Evolutionary conservation across 441 rosid species (phyloP).

Genomic region (Eutrema salsugineum): DNA sequence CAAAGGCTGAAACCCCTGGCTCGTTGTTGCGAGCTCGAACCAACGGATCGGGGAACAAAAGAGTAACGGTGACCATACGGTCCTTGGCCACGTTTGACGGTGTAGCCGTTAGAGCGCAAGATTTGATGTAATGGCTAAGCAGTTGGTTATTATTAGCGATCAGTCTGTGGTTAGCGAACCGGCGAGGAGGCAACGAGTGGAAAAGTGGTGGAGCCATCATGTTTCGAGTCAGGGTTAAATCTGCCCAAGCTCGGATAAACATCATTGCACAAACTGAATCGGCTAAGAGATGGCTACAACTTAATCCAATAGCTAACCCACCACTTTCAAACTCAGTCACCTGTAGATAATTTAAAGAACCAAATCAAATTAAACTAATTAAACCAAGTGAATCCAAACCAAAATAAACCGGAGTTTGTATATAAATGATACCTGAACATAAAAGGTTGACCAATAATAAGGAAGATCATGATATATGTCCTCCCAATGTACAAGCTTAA

Average conservation of each 20-base stretch:
- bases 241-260: constrained; percentile 72
- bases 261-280: constrained; percentile 53
- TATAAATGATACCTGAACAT: constrained; percentile 48
- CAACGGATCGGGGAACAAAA: constrained; percentile 41
- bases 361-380: not conserved
- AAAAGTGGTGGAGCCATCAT: constrained; percentile 46
- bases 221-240: constrained; percentile 38
- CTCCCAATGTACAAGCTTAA: constrained; percentile 67
- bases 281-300: constrained; percentile 64
- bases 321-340: constrained; percentile 74
- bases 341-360: constrained; percentile 23
- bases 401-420: not conserved
- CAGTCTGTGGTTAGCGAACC: constrained; percentile 13
- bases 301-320: constrained; percentile 70
- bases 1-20: constrained; percentile 37
- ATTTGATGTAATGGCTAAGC: constrained; percentile 39
- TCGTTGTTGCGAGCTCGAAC: constrained; percentile 36
- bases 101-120: constrained; percentile 16
- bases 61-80: constrained; percentile 35
- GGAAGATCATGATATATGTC: constrained; percentile 42
- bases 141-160: constrained; percentile 27
- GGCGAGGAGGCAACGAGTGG: constrained; percentile 40
- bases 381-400: not conserved
- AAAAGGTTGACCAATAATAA: constrained; percentile 73
- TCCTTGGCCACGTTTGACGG: not conserved